phyloP scores from a whole-genome alignment of 2,329 filamentous ascomycete genomes.

The Falciphora oryzae region DNA sequence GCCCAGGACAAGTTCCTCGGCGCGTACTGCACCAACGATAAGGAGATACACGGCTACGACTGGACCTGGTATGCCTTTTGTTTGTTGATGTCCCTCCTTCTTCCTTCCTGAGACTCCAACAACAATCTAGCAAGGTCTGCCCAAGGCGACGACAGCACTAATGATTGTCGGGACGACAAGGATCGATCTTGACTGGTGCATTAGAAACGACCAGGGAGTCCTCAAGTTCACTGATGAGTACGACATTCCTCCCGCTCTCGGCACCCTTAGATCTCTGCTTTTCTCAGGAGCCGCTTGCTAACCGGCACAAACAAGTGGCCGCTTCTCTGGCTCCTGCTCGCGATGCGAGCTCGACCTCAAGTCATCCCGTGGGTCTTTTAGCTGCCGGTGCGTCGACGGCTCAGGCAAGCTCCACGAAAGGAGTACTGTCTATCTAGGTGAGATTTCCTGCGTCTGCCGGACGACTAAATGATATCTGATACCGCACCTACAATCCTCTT shows the following conservation, averaged over 20 bases:
- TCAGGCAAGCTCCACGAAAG: constrained; percentile 3
- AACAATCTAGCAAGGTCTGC: too few relatives aligned
- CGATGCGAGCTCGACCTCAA: constrained; percentile 14
- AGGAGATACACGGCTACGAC: constrained; percentile 27
- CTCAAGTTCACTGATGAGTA: constrained; percentile 19
- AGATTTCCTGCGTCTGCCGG: constrained; percentile 6
- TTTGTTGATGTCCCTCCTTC: neutral
- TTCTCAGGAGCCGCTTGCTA: neutral
- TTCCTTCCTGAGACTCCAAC: too few relatives aligned
- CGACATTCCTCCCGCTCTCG: neutral
- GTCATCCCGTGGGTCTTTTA: constrained; percentile 13
- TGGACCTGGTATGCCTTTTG: constrained; percentile 30
- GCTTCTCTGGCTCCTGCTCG: constrained; percentile 19
- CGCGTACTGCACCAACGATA: constrained; percentile 4
- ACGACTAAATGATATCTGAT: neutral
- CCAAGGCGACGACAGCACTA: too few relatives aligned
- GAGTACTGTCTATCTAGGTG: constrained; percentile 21
- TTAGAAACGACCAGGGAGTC: constrained; percentile 21
- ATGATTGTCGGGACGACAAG: too few relatives aligned
- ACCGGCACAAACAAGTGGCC: constrained; percentile 15
- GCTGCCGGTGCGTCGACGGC: constrained; percentile 19
- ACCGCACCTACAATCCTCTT: neutral
- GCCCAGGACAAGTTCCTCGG: constrained; percentile 4
- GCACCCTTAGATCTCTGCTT: neutral
- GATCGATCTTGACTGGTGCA: constrained; percentile 30